Conservation (phyloP, 148 eudicot species). For the Cornus controversa region DNA sequence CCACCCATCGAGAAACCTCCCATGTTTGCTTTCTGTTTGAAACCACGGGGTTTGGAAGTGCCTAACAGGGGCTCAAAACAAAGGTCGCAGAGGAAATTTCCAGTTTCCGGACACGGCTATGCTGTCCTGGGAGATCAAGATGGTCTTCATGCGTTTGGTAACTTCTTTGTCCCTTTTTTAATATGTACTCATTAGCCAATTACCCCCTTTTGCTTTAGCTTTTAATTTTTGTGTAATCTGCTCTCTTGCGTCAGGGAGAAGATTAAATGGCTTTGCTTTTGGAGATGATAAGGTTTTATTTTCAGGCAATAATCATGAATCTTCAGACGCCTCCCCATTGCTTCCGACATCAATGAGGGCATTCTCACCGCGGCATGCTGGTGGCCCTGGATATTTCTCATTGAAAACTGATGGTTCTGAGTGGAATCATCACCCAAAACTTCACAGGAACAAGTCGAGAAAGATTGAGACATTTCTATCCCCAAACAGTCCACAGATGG, state of each 20-base stretch:
- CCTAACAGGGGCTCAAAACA: slow-evolving; percentile 84
- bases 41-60: slow-evolving; percentile 87
- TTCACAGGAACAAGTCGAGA: slow-evolving; percentile 52
- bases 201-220: background rate
- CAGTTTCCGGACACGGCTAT: slow-evolving; percentile 51
- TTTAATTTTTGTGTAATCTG: background rate
- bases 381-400: slow-evolving; percentile 45
- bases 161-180: slow-evolving; percentile 3
- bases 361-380: slow-evolving; percentile 58
- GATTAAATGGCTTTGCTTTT: slow-evolving; percentile 47
- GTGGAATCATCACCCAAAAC: slow-evolving; percentile 56
- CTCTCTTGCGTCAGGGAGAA: slow-evolving; percentile 42
- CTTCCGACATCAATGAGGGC: slow-evolving; percentile 50
- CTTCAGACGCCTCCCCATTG: slow-evolving; percentile 66
- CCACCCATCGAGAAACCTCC: slow-evolving; percentile 67
- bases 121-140: slow-evolving; percentile 50
- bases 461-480: slow-evolving; percentile 41
- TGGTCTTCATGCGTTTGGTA: slow-evolving; percentile 57
- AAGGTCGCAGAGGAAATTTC: slow-evolving; percentile 67
- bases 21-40: slow-evolving; percentile 88
- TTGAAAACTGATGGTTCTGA: slow-evolving; percentile 50
- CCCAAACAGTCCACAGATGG: slow-evolving; percentile 30
- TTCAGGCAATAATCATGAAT: slow-evolving; percentile 42
- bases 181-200: background rate
- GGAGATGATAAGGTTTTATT: slow-evolving; percentile 61